Evolutionary conservation across 345 rosid genomes (phyloP), one percentile per base, ranked within the genome.

Genomic region (Brassica nigra): DNA sequence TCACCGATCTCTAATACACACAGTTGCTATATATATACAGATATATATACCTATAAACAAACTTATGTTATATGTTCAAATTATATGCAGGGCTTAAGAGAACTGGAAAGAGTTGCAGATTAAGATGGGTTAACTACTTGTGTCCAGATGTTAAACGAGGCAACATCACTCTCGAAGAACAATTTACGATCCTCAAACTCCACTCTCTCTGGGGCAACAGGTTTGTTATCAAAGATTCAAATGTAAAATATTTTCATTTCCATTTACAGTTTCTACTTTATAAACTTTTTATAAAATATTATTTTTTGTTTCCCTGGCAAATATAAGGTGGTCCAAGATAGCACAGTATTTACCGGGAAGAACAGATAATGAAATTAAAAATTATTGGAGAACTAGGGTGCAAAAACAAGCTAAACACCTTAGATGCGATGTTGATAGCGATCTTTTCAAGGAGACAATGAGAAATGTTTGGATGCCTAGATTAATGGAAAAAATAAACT

Each of bases 381-480:
- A 95, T 75, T 95, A 92, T 76, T 95, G 97, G 99, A 87, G 99
- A 76, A 95, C 99, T 1, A 76, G 99, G 71, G 99, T 95, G 8
- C 99, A 90, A 20, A 95, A 92, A 74, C 97, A 90, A 74, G 99
- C 97, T 6, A 95, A 91, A 78, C 97, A 91, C 81, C 86, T 95
- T 44, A 87, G 88, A 80, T 92, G 92, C 58, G 99, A 95, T 8
- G 97, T 91, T 55, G 90, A 87, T 71, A 95, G 97, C 87, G 80
- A 88, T 69, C 89, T 86, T 59, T 95, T 95, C 77, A 85, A 87
- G 39, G 97, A 95, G 36, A 78, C 97, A 33, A 86, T 95, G 95
- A 90, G 85, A 62, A 81, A 84, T 75, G 92, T 91, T 70, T 94
- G 98, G 98, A 88, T 94, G 72, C 98, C 98, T 16, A 87, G 97